Evolutionary conservation across 164 flowering plant genomes (phyloP), one percentile per base, ranked within the genome.

Genomic region (Magnolia officinalis): DNA sequence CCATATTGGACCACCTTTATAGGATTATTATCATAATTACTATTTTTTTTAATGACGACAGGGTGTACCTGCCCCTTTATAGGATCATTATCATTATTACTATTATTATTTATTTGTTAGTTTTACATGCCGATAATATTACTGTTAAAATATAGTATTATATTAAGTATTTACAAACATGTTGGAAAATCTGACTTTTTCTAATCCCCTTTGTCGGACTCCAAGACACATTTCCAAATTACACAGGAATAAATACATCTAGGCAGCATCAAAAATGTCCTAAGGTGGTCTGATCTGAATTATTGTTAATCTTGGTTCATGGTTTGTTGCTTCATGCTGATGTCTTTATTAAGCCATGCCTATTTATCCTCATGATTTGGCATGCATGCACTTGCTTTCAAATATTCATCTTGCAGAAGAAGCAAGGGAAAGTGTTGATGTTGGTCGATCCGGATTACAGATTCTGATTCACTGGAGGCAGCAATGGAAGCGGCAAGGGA

Each of bases 401-500:
- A 72, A 58, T 50, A 63, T 70, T 72, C 55, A 74, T 78, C 52
- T 81, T 85, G 75, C 85, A 96, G 99, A n/a, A n/a, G 97, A 73
- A 79, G 85, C 71, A 81, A 88, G 77, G 85, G 93, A n/a, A 89
- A 88, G 80, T 90, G n/a, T n/a, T n/a, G n/a, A 89, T 87, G 87
- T 83, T 72, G 98, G 99, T 68, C 88, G 75, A n/a, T 92, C 82
- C 86, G 99, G 76, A 86, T 96, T 63, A 92, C 98, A 18, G 99
- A 96, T 74, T 21, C 85, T 64, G 90, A 86, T 76, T 88, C 98
- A 20, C 87, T 96, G 49, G 87, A 83, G 76, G 98, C 98, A 61
- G 95, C 99, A 67, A 91, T 88, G 94, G 92, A 94, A 80, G 97
- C 97, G 18, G 91, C 98, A 70, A n/a, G 98, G 99, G 49, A 90